These are phyloP conservation scores for Gnomoniopsis smithogilvyi DNA, from an alignment of 2,329 filamentous ascomycete species.

Conservation along the genomic window DNA sequence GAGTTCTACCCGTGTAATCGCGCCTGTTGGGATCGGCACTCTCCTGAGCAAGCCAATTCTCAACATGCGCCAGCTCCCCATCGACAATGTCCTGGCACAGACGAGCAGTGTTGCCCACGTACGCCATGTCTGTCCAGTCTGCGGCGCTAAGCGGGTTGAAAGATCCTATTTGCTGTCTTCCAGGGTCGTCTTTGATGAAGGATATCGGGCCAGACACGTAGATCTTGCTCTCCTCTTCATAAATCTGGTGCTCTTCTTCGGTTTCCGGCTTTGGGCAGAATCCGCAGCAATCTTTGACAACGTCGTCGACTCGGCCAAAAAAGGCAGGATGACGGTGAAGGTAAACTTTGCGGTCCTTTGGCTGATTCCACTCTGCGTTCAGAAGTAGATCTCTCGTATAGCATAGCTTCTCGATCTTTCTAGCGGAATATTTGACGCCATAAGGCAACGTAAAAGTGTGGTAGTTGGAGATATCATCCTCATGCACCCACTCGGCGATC, in stretches of 20 bases:
- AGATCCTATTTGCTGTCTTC: slow-evolving; percentile 65
- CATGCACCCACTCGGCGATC: slow-evolving; percentile 76
- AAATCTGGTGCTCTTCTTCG: slow-evolving; percentile 66
- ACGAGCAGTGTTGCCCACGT: slow-evolving; percentile 72
- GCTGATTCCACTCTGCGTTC: slow-evolving; percentile 83
- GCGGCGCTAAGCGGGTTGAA: slow-evolving; percentile 80
- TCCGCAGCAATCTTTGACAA: slow-evolving; percentile 79
- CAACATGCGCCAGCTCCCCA: slow-evolving; percentile 65
- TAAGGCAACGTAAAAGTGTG: slow-evolving; percentile 74
- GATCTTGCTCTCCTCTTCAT: slow-evolving; percentile 69
- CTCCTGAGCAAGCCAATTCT: slow-evolving; percentile 67
- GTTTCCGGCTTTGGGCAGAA: slow-evolving; percentile 69
- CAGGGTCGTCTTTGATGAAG: slow-evolving; percentile 79
- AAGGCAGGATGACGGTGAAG: slow-evolving; percentile 84
- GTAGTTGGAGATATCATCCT: slow-evolving; percentile 75
- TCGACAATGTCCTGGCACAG: slow-evolving; percentile 82
- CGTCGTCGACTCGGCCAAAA: slow-evolving; percentile 71
- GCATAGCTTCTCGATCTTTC: slow-evolving; percentile 76
- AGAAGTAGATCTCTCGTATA: slow-evolving; percentile 79
- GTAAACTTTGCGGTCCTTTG: slow-evolving; percentile 70
- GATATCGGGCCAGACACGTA: slow-evolving; percentile 71
- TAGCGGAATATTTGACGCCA: slow-evolving; percentile 57
- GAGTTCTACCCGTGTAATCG: slow-evolving; percentile 76
- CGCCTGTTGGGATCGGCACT: slow-evolving; percentile 68
- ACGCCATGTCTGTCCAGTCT: slow-evolving; percentile 91